A percentile compares a stretch with the other conserved stretches of the same genome.
These are phyloP conservation scores for Apiotrichum mycotoxinovorans DNA, from an alignment of 1,284 basidiomycete genomes.

Conservation along the genomic window DNA sequence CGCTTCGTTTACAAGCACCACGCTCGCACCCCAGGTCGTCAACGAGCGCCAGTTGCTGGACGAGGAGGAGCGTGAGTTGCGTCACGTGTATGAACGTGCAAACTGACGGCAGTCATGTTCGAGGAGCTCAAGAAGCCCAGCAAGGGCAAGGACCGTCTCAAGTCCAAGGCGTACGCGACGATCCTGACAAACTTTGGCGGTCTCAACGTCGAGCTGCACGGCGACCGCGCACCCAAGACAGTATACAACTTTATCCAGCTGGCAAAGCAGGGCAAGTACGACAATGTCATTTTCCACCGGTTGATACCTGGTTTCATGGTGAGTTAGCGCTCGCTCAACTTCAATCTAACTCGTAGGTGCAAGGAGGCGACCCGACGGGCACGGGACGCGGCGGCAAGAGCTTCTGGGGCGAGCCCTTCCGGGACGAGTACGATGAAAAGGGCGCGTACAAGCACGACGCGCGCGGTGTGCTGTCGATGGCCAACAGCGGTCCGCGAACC, in stretches of 20 bases:
- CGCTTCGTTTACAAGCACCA: constrained; percentile 89
- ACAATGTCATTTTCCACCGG: constrained; percentile 76
- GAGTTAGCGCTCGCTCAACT: constrained; percentile 15
- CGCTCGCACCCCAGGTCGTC: constrained; percentile 72
- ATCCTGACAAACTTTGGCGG: constrained; percentile 86
- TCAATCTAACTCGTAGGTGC: constrained; percentile 57
- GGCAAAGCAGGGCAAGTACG: constrained; percentile 82
- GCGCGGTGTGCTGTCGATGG: constrained; percentile 78
- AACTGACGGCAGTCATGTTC: constrained; percentile 65
- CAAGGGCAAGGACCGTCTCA: constrained; percentile 86
- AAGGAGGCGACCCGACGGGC: constrained; percentile 94
- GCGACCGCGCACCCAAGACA: constrained; percentile 80
- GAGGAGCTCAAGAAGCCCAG: constrained; percentile 76
- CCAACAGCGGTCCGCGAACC: constrained; percentile 70
- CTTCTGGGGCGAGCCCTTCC: constrained; percentile 92
- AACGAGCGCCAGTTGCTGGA: constrained; percentile 83
- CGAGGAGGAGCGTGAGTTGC: constrained; percentile 60
- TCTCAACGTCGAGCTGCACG: constrained; percentile 83
- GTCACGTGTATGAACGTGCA: not conserved
- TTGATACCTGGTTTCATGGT: constrained; percentile 98
- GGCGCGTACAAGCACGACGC: constrained; percentile 78
- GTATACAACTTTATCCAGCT: constrained; percentile 97
- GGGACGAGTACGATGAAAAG: constrained; percentile 84
- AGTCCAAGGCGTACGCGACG: constrained; percentile 82
- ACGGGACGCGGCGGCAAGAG: constrained; percentile 90